Conservation (phyloP, 441 rosid species). For the Omphalea diandra region DNA sequence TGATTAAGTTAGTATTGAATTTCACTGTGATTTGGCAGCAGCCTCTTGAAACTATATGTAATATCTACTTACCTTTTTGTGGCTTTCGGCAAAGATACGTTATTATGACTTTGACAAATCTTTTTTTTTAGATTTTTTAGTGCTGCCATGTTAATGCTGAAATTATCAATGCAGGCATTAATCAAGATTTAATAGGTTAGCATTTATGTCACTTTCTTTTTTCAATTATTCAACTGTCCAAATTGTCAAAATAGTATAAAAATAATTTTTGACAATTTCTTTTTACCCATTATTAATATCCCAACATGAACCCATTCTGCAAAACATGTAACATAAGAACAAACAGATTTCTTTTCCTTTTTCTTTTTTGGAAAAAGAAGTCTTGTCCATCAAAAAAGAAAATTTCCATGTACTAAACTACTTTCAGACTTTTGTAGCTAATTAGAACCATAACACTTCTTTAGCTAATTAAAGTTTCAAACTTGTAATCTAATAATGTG, state of each 20-base stretch:
- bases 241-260: conserved; percentile 15
- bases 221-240: neutral
- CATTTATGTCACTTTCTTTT: conserved; percentile 18
- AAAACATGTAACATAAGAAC: neutral
- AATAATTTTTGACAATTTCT: neutral
- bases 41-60: neutral
- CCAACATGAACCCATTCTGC: neutral
- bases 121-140: no score
- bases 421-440: no score
- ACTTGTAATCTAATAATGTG: no score
- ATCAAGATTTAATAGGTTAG: neutral
- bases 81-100: conserved; percentile 18
- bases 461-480: no score
- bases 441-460: no score
- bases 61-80: neutral
- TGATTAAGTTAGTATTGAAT: neutral
- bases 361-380: no score
- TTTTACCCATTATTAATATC: neutral
- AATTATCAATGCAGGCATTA: conserved; percentile 1
- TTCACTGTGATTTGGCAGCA: conserved; percentile 1
- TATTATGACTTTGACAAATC: neutral
- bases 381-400: neutral
- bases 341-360: no score
- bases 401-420: no score
- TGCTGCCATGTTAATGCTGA: conserved; percentile 8